Evolutionary conservation across 2,329 filamentous ascomycete genomes (phyloP).

Genomic region (Fusarium zealandicum): DNA sequence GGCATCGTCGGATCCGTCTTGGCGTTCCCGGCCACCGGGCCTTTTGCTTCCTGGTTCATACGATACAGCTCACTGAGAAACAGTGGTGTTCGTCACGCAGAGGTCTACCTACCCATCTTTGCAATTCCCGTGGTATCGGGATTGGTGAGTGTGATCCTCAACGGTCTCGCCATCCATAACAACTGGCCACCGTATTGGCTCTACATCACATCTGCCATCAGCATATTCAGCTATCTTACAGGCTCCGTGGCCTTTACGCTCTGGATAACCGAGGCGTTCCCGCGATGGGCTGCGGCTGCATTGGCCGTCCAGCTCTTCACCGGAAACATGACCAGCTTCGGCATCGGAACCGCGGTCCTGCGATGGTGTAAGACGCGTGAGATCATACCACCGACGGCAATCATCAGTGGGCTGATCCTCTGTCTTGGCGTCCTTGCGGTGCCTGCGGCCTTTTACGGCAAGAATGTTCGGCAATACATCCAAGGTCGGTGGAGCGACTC

Average conservation of each 20-base stretch:
- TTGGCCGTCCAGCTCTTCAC: constrained; percentile 21
- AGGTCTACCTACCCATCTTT: constrained; percentile 18
- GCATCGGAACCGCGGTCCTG: constrained; percentile 12
- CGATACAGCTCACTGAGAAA: constrained; percentile 7
- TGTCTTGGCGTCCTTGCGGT: constrained; percentile 21
- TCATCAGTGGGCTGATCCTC: constrained; percentile 14
- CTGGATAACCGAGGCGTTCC: constrained; percentile 33
- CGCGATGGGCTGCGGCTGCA: constrained; percentile 21
- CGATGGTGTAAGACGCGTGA: background rate
- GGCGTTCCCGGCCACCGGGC: constrained; percentile 13
- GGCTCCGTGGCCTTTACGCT: constrained; percentile 29
- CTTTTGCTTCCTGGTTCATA: constrained; percentile 23
- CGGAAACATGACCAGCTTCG: constrained; percentile 22
- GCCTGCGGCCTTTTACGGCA: constrained; percentile 29
- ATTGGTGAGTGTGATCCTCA: constrained; percentile 3
- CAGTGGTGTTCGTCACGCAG: constrained; percentile 26
- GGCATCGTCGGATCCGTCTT: constrained; percentile 14
- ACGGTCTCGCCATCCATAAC: constrained; percentile 10
- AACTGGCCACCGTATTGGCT: constrained; percentile 9
- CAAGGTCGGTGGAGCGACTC: constrained; percentile 32
- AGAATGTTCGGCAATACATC: constrained; percentile 28
- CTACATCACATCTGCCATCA: constrained; percentile 15
- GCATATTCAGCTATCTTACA: constrained; percentile 24
- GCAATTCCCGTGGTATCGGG: constrained; percentile 12
- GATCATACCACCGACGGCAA: constrained; percentile 14